Evolutionary conservation across 2,329 filamentous ascomycete species (phyloP).

Genomic region (Fusarium coicis): DNA sequence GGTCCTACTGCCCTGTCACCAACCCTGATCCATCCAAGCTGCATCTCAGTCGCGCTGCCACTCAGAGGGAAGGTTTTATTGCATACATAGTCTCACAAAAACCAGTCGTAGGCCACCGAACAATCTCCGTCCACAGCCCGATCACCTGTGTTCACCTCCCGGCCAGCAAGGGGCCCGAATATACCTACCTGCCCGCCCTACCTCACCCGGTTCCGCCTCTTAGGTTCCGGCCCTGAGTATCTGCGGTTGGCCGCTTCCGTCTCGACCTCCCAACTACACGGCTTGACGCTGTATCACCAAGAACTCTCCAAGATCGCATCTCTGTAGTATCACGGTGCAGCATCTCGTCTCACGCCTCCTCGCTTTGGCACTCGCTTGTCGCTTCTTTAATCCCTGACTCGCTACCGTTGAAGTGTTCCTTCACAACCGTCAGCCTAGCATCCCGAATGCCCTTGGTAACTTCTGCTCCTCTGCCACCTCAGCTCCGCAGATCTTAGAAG

Average conservation of each 20-base stretch:
- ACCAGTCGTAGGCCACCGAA: constrained; percentile 56
- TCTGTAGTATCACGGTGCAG: constrained; percentile 63
- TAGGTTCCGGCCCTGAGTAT: constrained; percentile 47
- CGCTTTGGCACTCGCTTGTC: constrained; percentile 50
- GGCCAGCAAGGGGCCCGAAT: constrained; percentile 43
- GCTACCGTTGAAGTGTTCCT: constrained; percentile 16
- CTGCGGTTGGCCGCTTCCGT: constrained; percentile 61
- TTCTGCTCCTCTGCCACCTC: constrained; percentile 32
- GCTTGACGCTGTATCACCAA: constrained; percentile 62
- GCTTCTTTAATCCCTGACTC: constrained; percentile 30
- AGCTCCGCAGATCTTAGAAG: constrained; percentile 38
- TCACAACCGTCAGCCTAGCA: constrained; percentile 18
- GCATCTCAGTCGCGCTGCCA: constrained; percentile 56
- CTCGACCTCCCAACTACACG: constrained; percentile 58
- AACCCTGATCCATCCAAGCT: constrained; percentile 56
- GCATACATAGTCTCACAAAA: constrained; percentile 62
- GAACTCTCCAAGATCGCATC: constrained; percentile 55
- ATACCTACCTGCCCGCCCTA: constrained; percentile 35
- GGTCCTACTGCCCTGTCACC: constrained; percentile 51
- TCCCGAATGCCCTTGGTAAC: constrained; percentile 14
- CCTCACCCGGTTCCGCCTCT: constrained; percentile 45
- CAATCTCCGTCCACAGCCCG: constrained; percentile 47
- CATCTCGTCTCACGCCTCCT: constrained; percentile 60
- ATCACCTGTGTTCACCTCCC: constrained; percentile 44
- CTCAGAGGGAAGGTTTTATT: constrained; percentile 42